These are phyloP conservation scores for Ormosia semicastrata DNA, from an alignment of 306 rosid species.

Conservation along the genomic window DNA sequence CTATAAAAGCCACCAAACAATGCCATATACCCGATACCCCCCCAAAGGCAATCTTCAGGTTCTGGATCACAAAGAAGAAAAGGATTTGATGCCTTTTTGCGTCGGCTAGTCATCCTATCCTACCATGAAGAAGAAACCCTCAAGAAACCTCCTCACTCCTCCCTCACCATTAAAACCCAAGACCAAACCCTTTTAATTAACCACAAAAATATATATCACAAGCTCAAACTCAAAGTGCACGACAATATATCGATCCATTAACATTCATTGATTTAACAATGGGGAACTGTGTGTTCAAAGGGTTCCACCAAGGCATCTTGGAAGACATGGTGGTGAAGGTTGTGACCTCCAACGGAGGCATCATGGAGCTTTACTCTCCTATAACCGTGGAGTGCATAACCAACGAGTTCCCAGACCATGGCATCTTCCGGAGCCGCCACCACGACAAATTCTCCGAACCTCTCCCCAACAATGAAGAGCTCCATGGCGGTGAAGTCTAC, in stretches of 20 bases:
- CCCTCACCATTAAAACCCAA: not conserved
- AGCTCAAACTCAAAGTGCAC: not conserved
- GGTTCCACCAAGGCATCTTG: conserved; percentile 23
- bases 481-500: conserved; percentile 52
- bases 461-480: conserved; percentile 56
- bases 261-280: conserved; percentile 13
- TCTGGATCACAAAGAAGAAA: conserved; percentile 40
- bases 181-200: conserved; percentile 1
- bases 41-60: conserved; percentile 12
- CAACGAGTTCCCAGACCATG: conserved; percentile 67
- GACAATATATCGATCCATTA: not conserved
- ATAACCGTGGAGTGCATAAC: conserved; percentile 59
- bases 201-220: not conserved
- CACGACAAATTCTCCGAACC: conserved; percentile 44
- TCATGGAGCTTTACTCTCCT: conserved; percentile 71
- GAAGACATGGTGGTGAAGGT: conserved; percentile 51
- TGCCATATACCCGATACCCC: conserved; percentile 11
- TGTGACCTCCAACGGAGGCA: conserved; percentile 63
- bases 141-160: conserved; percentile 35
- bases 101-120: conserved; percentile 40
- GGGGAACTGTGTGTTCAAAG: conserved; percentile 80
- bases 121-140: conserved; percentile 36
- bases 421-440: conserved; percentile 49
- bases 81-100: conserved; percentile 55
- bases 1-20: conserved; percentile 22